These are phyloP conservation scores for Halophytophthora polymorphica DNA, from an alignment of 352 stramenopile species.

Conservation along the genomic window DNA sequence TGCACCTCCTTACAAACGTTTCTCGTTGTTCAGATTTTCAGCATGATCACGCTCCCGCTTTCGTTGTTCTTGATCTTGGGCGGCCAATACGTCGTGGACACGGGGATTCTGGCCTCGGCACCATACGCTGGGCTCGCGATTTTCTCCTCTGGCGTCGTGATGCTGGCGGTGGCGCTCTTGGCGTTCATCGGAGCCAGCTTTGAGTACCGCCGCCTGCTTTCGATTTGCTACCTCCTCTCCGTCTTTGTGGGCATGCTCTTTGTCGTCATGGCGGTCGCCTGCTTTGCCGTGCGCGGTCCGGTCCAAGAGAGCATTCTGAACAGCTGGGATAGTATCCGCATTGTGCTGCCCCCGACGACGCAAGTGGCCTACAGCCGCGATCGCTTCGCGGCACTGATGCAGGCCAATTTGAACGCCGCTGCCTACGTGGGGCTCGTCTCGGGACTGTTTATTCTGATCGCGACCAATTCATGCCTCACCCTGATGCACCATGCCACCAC, in stretches of 20 bases:
- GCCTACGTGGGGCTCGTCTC: constrained; percentile 60
- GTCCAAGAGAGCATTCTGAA: constrained; percentile 53
- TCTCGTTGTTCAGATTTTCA: constrained; percentile 44
- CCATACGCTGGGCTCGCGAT: constrained; percentile 73
- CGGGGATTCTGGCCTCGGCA: constrained; percentile 51
- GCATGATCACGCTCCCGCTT: constrained; percentile 58
- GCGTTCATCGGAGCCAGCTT: constrained; percentile 69
- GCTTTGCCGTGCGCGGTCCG: constrained; percentile 42
- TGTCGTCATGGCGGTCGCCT: constrained; percentile 55
- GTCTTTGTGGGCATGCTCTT: constrained; percentile 44
- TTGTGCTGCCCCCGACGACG: constrained; percentile 66
- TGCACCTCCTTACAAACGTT: not conserved
- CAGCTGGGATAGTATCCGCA: constrained; percentile 56
- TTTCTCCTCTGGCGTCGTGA: constrained; percentile 48
- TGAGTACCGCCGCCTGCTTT: constrained; percentile 77
- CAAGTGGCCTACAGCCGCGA: constrained; percentile 65
- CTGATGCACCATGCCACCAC: constrained; percentile 50
- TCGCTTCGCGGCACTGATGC: constrained; percentile 52
- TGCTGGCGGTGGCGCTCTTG: constrained; percentile 57
- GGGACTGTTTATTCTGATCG: constrained; percentile 54
- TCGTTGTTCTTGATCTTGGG: constrained; percentile 66
- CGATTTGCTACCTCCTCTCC: constrained; percentile 61
- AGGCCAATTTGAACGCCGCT: constrained; percentile 50
- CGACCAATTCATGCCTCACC: constrained; percentile 46
- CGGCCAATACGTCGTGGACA: constrained; percentile 74